Base-by-base conservation (phyloP, 768 basidiomycete species). In the Strobilomyces echinocephalus region DNA sequence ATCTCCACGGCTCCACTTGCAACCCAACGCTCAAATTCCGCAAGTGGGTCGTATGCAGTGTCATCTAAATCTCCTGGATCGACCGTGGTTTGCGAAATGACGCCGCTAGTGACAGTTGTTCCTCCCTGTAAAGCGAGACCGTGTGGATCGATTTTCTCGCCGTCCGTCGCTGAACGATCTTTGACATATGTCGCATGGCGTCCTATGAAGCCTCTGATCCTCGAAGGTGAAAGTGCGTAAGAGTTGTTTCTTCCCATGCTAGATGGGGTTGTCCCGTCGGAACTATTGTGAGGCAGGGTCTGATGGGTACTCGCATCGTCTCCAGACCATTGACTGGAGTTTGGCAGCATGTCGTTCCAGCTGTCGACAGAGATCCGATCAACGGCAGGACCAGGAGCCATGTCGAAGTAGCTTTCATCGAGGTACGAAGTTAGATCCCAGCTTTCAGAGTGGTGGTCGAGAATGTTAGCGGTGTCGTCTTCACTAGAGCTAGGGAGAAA, bases 11-110 rank as follows among this genome's bases (percentile, higher is more conserved):
- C 76, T 28, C 78, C 84, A 61, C 86, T 86, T 30, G 79, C 73
- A 59, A 89, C 66, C 84, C 84, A 90, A 42, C 75, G 79, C 54
- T 87, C 83, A 28, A 90, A 74, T 57, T 85, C 84, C 5, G 79
- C 83, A 46, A 87, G 75, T 46, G 82, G 77, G 46, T 85, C 79
- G n/a, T 64, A 62, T 31, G 44, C 41, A 12, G 63, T 59, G 20
- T 60, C 64, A 7, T 52, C 43, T 16, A 8, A 28, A n/a, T 50
- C 44, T 11, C 33, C 35, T 12, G 38, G 10, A 20, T 52, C 46
- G 46, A 33, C 16, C 12, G 33, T 28, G 14, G 11, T 34, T 18
- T 35, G 35, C 34, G 48, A 16, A 21, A 35, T 20, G 52, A 49
- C 20, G 21, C 5, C 14, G 8, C 38, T 36, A 16, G 24, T 44